Conservation (phyloP, 257 asterid genomes). For the Leonotis leonurus region DNA sequence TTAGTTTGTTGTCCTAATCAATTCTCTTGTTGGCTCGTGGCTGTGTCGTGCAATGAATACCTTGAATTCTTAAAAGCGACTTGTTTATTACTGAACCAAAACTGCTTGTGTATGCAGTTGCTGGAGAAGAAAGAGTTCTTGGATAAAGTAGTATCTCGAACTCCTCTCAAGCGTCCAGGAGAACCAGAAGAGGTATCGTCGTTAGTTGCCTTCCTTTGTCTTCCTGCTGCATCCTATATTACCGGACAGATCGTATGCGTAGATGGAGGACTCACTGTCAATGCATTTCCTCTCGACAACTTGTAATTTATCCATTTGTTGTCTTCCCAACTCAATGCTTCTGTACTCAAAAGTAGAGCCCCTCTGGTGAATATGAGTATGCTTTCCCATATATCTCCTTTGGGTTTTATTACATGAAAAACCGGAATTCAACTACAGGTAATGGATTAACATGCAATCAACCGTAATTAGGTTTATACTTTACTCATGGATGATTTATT, state of each 20-base stretch:
- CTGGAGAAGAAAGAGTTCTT: slow-evolving; percentile 56
- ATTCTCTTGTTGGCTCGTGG: too few relatives aligned
- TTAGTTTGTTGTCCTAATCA: neutral
- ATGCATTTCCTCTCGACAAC: slow-evolving; percentile 39
- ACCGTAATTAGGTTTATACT: too few relatives aligned
- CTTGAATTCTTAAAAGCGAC: neutral
- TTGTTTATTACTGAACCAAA: neutral
- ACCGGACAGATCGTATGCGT: slow-evolving; percentile 75
- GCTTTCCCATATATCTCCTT: too few relatives aligned
- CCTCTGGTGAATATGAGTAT: too few relatives aligned
- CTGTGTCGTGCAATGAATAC: too few relatives aligned
- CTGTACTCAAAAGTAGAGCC: neutral
- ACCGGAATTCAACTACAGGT: too few relatives aligned
- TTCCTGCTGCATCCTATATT: slow-evolving; percentile 78
- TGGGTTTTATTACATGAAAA: too few relatives aligned
- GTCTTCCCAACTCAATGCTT: neutral
- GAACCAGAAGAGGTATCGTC: slow-evolving; percentile 78
- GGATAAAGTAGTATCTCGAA: slow-evolving; percentile 47
- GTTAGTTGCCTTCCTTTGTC: slow-evolving; percentile 77
- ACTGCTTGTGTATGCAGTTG: slow-evolving; percentile 38
- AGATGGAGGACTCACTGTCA: slow-evolving; percentile 81
- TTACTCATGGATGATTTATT: too few relatives aligned
- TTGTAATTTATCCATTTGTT: neutral
- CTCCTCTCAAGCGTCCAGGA: slow-evolving; percentile 75
- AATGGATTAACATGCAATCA: too few relatives aligned